phyloP scores from a whole-genome alignment of 805 yeast genomes.

The Ogataea paradorogensis region DNA sequence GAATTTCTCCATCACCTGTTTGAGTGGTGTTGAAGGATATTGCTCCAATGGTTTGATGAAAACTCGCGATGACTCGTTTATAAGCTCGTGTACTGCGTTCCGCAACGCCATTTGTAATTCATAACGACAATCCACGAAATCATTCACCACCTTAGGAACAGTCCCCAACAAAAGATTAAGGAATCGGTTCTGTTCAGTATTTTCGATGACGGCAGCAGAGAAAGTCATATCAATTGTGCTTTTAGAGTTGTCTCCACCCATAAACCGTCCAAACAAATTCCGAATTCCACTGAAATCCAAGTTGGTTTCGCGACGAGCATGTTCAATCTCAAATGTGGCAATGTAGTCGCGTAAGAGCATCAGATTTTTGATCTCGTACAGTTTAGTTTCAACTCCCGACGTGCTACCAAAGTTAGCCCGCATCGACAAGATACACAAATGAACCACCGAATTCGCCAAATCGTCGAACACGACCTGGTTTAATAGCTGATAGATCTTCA shows the following conservation, averaged over 20 bases:
- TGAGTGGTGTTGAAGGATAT: slow-evolving; percentile 17
- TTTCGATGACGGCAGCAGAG: slow-evolving; percentile 15
- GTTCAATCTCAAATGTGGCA: slow-evolving; percentile 74
- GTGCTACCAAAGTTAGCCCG: slow-evolving; percentile 47
- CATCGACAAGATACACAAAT: slow-evolving; percentile 65
- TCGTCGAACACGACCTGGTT: slow-evolving; percentile 81
- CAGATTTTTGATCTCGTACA: slow-evolving; percentile 71
- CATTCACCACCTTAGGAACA: slow-evolving; percentile 75
- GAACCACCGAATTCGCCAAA: slow-evolving; percentile 82
- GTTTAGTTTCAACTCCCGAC: slow-evolving; percentile 56
- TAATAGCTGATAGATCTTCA: slow-evolving; percentile 76
- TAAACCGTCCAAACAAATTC: slow-evolving; percentile 40
- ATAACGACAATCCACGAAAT: slow-evolving; percentile 71
- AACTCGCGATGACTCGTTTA: slow-evolving; percentile 50
- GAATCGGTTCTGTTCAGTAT: slow-evolving; percentile 15
- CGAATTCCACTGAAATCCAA: slow-evolving; percentile 78
- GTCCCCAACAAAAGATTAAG: slow-evolving; percentile 43
- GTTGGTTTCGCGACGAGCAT: slow-evolving; percentile 64
- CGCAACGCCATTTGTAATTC: slow-evolving; percentile 76
- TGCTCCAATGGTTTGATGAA: slow-evolving; percentile 47
- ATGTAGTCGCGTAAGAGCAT: slow-evolving; percentile 68
- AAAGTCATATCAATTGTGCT: slow-evolving; percentile 20
- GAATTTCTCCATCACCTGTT: slow-evolving; percentile 34
- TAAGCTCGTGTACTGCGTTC: slow-evolving; percentile 64
- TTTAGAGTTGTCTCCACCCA: slow-evolving; percentile 24